Base-by-base conservation (phyloP, 768 basidiomycete genomes). In the Calocybe cyanea region DNA sequence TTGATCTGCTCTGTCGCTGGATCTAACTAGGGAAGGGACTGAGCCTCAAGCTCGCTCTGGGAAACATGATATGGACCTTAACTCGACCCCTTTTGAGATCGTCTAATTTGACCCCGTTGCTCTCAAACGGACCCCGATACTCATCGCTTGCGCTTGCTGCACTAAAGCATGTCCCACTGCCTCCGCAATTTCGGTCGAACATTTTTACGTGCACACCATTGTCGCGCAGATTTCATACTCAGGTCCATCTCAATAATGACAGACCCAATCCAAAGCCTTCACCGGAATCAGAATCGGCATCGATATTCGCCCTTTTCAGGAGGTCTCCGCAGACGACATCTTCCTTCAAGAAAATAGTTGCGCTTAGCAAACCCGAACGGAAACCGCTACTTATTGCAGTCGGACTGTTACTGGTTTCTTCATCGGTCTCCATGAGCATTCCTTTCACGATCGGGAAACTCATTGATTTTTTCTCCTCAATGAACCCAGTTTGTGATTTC, bases 371-470 rank as follows among this genome's bases (percentile, higher is more conserved):
- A 57, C 87, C 92, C 1, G 95, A 98, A 67, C 74, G 72, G 57
- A 88, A 81, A 52, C 83, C 88, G 1, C 72, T 96, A 7, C 59
- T 77, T 0, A 73, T 83, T 34, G 93, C 93, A 6, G 71, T 93
- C 37, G 87, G 85, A 0, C 66, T 95, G 51, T 73, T 97, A 7
- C 63, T 94, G 13, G 74, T 92, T n/a, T 95, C 93, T 0, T 91
- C 92, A 7, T 71, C 86, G 2, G 89, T 99, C 17, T 88, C 91
- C 3, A 87, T 97, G 83, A 87, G 86, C 52, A 78, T 98, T 10
- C 95, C 95, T 0, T 81, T 96, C 55, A 92, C 92, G 1, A 85
- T 97, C 57, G 95, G 95, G 8, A 89, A 83, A 62, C 71, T 98
- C 41, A 96, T 99, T 50, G 94, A 97, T 67, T 92, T 87, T 68